Evolutionary conservation across 2,329 filamentous ascomycete genomes (phyloP), one percentile per base, ranked within the genome.

Genomic region (Colletotrichum sp.): DNA sequence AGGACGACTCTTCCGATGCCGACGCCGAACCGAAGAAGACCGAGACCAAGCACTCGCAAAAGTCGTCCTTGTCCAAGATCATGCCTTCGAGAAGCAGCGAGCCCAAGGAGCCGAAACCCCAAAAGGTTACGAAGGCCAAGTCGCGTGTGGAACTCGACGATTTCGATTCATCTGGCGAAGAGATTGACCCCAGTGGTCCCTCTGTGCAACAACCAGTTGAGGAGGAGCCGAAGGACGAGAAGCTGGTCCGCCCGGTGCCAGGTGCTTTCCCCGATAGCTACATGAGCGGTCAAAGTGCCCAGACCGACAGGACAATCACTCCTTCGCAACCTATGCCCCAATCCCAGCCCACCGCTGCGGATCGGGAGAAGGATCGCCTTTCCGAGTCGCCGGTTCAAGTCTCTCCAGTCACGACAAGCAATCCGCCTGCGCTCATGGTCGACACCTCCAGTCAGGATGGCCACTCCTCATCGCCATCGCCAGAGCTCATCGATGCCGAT

Each of bases 361-460:
- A 73, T 4, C 49, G 72, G 15, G 66, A 70, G 24, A 71, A 78
- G 67, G 89, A 90, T 65, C 87, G 90, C 57, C 83, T 92, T 52
- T 92, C 92, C 8, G 93, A 95, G 82, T 95, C 94, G 5, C 94
- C 93, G 5, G 89, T 93, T 3, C 88, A 93, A 76, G 88, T 94
- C 5, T 93, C 93, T 21, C 92, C 92, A 3, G 83, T 90, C 81
- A 83, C 84, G 64, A 80, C 86, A 80, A 84, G 85, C 82, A 89
- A 91, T 63, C 92, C 91, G 30, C 94, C 94, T 6, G 91, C 91
- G 36, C 90, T 96, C 44, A 90, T 94, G 79, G 90, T 90, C 26
- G 94, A 96, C 83, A 92, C 90, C 8, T 95, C 93, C 13, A 94
- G 93, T 78, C 92, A 94, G 80, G 93, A 94, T 71, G 92, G 90